Conservation (phyloP, 2,329 filamentous ascomycete genomes). For the Colletotrichum shisoi region DNA sequence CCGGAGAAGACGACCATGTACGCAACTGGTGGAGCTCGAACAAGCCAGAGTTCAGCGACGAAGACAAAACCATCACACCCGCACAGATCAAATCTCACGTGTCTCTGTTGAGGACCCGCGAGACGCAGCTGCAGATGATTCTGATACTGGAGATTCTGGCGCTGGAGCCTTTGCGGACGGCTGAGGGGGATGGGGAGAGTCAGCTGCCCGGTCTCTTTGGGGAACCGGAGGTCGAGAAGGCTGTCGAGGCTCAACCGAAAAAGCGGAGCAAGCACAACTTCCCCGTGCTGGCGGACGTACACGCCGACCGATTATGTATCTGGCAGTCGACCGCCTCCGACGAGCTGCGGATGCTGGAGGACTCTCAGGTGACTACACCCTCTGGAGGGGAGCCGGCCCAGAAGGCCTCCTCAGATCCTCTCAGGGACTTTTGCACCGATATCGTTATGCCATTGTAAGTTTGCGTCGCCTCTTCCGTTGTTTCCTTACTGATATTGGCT, state of each 20-base stretch:
- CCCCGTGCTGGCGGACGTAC: conserved; percentile 71
- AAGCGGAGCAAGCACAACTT: conserved; percentile 71
- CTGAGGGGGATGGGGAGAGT: conserved; percentile 53
- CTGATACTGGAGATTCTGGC: conserved; percentile 79
- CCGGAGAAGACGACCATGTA: conserved; percentile 69
- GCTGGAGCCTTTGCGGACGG: conserved; percentile 64
- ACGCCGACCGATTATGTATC: conserved; percentile 81
- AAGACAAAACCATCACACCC: conserved; percentile 56
- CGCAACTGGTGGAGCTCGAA: conserved; percentile 74
- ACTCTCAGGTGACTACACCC: conserved; percentile 53
- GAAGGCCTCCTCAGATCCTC: conserved; percentile 64
- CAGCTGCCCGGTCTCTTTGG: conserved; percentile 57
- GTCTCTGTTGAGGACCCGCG: conserved; percentile 73
- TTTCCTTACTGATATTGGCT: conserved; percentile 47
- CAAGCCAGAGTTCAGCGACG: conserved; percentile 58
- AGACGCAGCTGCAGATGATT: conserved; percentile 83
- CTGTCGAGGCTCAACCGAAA: conserved; percentile 52
- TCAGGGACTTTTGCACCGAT: conserved; percentile 80
- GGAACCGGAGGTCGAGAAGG: conserved; percentile 48
- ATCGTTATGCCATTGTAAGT: conserved; percentile 80
- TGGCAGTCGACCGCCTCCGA: conserved; percentile 80
- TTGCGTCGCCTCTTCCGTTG: neutral
- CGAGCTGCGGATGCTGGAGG: conserved; percentile 60
- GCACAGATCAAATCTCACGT: conserved; percentile 68
- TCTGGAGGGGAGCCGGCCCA: conserved; percentile 51